These are phyloP conservation scores for Nemania abortiva DNA, from an alignment of 2,329 filamentous ascomycete genomes.

Conservation along the genomic window DNA sequence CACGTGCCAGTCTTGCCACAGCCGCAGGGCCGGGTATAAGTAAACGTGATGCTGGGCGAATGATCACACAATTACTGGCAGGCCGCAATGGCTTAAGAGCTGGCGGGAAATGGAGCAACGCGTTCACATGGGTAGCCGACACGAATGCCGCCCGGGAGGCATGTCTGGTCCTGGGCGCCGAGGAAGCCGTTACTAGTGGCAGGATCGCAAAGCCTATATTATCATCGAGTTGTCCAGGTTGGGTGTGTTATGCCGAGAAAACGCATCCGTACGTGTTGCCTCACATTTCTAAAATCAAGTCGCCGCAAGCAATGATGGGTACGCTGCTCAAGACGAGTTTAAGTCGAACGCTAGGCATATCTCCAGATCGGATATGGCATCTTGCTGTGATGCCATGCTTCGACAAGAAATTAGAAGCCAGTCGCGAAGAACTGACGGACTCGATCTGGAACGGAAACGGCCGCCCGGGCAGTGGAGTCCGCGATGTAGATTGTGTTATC, in stretches of 20 bases:
- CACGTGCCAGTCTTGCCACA: constrained; percentile 87
- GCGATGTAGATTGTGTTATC: constrained; percentile 98
- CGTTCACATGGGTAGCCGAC: constrained; percentile 90
- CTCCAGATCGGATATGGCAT: constrained; percentile 90
- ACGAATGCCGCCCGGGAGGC: constrained; percentile 87
- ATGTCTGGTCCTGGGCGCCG: constrained; percentile 81
- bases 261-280: constrained; percentile 94
- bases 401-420: constrained; percentile 98
- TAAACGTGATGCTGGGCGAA: constrained; percentile 78
- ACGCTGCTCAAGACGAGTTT: constrained; percentile 90
- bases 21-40: constrained; percentile 79
- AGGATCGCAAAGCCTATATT: constrained; percentile 71
- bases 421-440: constrained; percentile 90
- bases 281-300: constrained; percentile 91
- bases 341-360: constrained; percentile 76
- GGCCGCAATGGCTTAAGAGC: constrained; percentile 75
- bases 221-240: constrained; percentile 92
- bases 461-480: constrained; percentile 67
- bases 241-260: constrained; percentile 99
- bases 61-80: constrained; percentile 84
- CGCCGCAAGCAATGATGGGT: constrained; percentile 90
- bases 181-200: constrained; percentile 70
- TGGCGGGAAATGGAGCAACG: constrained; percentile 78
- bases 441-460: constrained; percentile 73
- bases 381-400: constrained; percentile 98